Conservation (phyloP, 495 filamentous ascomycete species). For the Lepidopterella palustris region DNA sequence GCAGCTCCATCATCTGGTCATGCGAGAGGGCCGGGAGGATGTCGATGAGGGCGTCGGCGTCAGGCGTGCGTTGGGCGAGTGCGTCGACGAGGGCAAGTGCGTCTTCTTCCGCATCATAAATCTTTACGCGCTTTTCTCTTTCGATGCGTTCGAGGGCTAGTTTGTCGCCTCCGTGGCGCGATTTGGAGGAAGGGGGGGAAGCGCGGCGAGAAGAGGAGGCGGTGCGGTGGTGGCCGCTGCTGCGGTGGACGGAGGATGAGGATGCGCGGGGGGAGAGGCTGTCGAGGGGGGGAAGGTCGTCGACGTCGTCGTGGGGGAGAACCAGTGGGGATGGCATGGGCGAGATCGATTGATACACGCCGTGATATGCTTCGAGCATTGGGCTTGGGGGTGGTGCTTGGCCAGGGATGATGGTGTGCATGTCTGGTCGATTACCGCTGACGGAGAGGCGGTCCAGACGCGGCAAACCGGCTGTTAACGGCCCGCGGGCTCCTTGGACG, state of each 20-base stretch:
- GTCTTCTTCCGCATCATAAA: conserved; percentile 75
- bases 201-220: conserved; percentile 12
- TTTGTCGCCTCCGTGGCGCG: conserved; percentile 16
- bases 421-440: conserved; percentile 32
- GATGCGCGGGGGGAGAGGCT: conserved; percentile 20
- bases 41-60: conserved; percentile 66
- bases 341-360: conserved; percentile 91
- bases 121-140: conserved; percentile 47
- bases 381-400: conserved; percentile 65
- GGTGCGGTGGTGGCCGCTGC: conserved; percentile 12
- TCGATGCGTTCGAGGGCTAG: conserved; percentile 10
- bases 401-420: conserved; percentile 29
- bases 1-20: conserved; percentile 77
- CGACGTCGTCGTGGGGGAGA: conserved; percentile 35
- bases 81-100: conserved; percentile 68
- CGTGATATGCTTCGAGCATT: conserved; percentile 84
- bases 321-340: conserved; percentile 81
- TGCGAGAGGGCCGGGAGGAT: conserved; percentile 78
- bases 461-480: conserved; percentile 20
- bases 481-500: conserved; percentile 6
- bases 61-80: conserved; percentile 57
- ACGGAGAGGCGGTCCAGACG: conserved; percentile 36
- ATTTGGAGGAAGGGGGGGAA: not conserved
- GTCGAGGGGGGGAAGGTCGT: conserved; percentile 31
- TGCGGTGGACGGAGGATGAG: conserved; percentile 15